Percentiles rank a stretch among this genome's conserved stretches.
Conservation (phyloP, 1,284 basidiomycete genomes). For the Trichosporon faecale region DNA sequence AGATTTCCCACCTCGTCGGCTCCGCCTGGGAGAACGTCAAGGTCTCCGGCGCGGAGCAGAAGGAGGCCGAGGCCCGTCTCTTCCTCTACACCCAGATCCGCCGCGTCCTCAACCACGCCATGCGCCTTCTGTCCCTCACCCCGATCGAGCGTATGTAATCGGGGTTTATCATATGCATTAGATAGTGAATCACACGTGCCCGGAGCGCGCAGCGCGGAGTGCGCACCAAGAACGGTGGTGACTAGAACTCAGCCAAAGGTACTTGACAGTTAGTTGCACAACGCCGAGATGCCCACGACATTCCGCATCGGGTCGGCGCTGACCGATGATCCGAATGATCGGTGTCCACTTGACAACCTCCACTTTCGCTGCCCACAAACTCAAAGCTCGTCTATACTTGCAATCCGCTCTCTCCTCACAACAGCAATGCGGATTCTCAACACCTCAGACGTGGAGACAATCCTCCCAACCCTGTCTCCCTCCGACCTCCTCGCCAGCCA, state of each 20-base stretch:
- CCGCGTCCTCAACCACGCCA: slow-evolving; percentile 80
- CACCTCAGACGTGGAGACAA: slow-evolving; percentile 33
- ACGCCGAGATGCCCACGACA: no score
- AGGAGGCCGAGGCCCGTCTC: slow-evolving; percentile 79
- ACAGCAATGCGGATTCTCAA: slow-evolving; percentile 31
- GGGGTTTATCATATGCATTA: slow-evolving; percentile 10
- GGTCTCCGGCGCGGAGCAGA: slow-evolving; percentile 69
- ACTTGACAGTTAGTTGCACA: no score
- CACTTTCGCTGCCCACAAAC: not conserved
- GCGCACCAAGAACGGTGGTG: no score
- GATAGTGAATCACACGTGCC: not conserved
- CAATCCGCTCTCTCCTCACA: not conserved
- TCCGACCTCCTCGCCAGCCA: slow-evolving; percentile 12
- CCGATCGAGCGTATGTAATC: slow-evolving; percentile 86
- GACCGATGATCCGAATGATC: not conserved
- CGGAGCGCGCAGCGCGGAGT: not conserved
- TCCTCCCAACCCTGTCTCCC: slow-evolving; percentile 33
- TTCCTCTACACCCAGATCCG: slow-evolving; percentile 85
- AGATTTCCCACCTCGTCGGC: slow-evolving; percentile 51
- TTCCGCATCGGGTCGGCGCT: not conserved
- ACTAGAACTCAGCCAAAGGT: no score
- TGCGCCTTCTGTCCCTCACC: slow-evolving; percentile 81
- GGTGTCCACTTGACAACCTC: not conserved
- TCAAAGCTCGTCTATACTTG: not conserved
- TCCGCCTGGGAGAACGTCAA: slow-evolving; percentile 56